Percentiles rank a stretch among this genome's conserved stretches.
phyloP scores from a whole-genome alignment of 768 basidiomycete genomes.

The Royoungia palumana region DNA sequence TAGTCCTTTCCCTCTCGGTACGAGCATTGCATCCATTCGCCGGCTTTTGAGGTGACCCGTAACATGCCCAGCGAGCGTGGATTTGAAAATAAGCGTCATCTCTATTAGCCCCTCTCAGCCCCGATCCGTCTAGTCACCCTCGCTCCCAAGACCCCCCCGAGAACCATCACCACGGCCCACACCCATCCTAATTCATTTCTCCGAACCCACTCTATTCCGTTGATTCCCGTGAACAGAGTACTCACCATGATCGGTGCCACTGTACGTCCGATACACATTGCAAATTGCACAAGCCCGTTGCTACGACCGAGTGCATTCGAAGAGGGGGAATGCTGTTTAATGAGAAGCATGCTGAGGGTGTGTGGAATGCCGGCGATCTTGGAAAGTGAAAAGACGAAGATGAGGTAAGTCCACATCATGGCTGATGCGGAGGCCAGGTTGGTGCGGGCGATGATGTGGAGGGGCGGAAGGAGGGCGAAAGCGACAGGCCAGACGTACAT shows the following conservation, averaged over 20 bases:
- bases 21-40: no score
- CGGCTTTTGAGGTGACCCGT: no score
- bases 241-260: slow-evolving; percentile 54
- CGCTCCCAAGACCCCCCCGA: slow-evolving; percentile 4
- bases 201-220: slow-evolving; percentile 10
- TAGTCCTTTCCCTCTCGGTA: no score
- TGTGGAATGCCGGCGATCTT: slow-evolving; percentile 10
- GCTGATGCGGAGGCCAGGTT: slow-evolving; percentile 3
- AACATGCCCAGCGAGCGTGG: no score
- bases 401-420: slow-evolving; percentile 48
- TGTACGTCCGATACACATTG: slow-evolving; percentile 53
- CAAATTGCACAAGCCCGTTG: slow-evolving; percentile 58
- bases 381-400: slow-evolving; percentile 38
- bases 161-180: slow-evolving; percentile 18
- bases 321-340: slow-evolving; percentile 47
- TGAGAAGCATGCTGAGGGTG: slow-evolving; percentile 60
- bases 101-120: not conserved
- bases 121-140: slow-evolving; percentile 7
- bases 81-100: no score
- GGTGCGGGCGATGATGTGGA: slow-evolving; percentile 46
- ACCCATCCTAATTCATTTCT: slow-evolving; percentile 5
- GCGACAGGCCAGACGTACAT: slow-evolving; percentile 53
- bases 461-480: slow-evolving; percentile 46
- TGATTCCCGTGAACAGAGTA: slow-evolving; percentile 16
- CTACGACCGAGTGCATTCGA: slow-evolving; percentile 52